Evolutionary conservation across 495 filamentous ascomycete species (phyloP).

Genomic region (Trichoderma orchidacearum): DNA sequence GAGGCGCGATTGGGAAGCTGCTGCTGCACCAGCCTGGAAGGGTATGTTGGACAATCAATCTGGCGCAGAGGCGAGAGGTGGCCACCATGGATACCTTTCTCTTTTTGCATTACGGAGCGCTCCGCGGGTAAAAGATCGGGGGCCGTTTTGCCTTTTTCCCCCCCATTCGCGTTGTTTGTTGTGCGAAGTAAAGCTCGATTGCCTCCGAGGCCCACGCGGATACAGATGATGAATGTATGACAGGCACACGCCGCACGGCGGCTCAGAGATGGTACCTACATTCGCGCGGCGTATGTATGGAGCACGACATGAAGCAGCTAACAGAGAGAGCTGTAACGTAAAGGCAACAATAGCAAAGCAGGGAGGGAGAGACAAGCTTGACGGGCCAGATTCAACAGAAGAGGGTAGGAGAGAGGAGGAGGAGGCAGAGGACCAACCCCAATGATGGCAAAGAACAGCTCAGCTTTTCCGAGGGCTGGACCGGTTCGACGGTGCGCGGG

Average conservation of each 20-base stretch:
- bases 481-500: neutral
- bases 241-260: neutral
- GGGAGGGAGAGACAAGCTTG: neutral
- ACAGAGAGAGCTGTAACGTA: too few species aligned
- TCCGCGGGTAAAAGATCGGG: neutral
- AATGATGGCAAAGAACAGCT: too few species aligned
- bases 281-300: too few species aligned
- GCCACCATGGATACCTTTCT: neutral
- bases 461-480: neutral
- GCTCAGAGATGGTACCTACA: neutral
- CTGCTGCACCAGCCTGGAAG: neutral
- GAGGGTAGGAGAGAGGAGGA: neutral
- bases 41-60: neutral
- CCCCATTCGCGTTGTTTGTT: neutral
- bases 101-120: neutral
- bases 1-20: neutral
- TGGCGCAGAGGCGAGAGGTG: neutral
- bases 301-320: too few species aligned
- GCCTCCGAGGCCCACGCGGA: neutral
- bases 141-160: neutral
- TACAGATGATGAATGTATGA: neutral
- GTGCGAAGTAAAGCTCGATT: neutral
- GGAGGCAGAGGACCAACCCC: neutral
- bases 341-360: neutral
- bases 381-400: neutral